Evolutionary conservation across 2,329 filamentous ascomycete species (phyloP).

Genomic region (Dactylonectria macrodidyma): DNA sequence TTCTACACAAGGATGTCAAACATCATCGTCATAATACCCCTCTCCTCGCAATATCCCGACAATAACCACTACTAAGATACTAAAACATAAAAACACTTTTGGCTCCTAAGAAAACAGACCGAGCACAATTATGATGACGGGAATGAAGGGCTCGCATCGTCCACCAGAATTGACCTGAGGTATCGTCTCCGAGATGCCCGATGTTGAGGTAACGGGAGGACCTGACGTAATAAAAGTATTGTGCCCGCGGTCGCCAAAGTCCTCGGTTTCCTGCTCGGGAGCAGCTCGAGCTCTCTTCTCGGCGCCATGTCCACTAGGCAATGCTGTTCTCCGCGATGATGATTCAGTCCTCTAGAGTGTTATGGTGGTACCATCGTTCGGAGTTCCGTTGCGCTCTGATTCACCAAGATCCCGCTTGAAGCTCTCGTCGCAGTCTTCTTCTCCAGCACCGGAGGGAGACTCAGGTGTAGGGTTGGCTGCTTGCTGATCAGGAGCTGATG

Average conservation of each 20-base stretch:
- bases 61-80: constrained; percentile 36
- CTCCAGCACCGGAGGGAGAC: constrained; percentile 2
- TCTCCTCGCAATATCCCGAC: constrained; percentile 32
- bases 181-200: not conserved
- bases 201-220: constrained; percentile 2
- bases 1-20: constrained; percentile 33
- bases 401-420: not conserved
- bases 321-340: not conserved
- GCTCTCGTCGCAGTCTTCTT: constrained; percentile 2
- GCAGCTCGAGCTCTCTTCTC: not conserved
- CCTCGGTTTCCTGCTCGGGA: constrained; percentile 12
- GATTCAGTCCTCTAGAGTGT: constrained; percentile 11
- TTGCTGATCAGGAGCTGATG: not conserved
- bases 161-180: constrained; percentile 5
- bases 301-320: not conserved
- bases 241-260: not conserved
- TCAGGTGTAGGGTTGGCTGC: not conserved
- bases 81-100: constrained; percentile 10
- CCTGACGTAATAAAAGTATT: not conserved
- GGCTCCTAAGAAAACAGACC: not conserved
- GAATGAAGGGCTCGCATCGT: not conserved
- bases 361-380: not conserved
- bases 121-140: not conserved
- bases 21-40: constrained; percentile 38
- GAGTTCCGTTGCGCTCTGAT: not conserved